Conservation (phyloP, 2,329 filamentous ascomycete genomes). For the Fusarium cicatricum region DNA sequence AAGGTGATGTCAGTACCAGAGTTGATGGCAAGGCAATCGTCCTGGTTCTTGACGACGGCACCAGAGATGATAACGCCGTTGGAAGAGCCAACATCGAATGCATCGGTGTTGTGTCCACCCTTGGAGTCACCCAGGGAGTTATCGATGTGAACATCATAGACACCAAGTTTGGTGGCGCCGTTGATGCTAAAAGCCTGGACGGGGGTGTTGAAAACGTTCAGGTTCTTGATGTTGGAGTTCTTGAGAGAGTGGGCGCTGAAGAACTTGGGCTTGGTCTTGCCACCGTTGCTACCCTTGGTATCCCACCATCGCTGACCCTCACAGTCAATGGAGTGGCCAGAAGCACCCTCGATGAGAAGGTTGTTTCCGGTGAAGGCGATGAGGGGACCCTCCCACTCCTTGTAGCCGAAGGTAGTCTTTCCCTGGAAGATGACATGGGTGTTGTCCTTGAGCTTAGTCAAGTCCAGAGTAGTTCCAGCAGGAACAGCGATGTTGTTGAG, state of each 20-base stretch:
- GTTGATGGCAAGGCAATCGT: conserved; percentile 68
- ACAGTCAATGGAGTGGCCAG: conserved; percentile 61
- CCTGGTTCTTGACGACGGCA: conserved; percentile 66
- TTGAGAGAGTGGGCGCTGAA: conserved; percentile 57
- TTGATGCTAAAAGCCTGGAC: conserved; percentile 54
- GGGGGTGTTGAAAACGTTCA: conserved; percentile 54
- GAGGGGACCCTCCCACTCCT: conserved; percentile 71
- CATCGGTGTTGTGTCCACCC: conserved; percentile 63
- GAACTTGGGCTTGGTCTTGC: conserved; percentile 70
- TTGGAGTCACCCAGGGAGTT: conserved; percentile 49
- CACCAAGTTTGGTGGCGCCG: conserved; percentile 44
- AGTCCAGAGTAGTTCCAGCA: conserved; percentile 64
- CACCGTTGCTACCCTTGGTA: conserved; percentile 65
- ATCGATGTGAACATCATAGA: conserved; percentile 50
- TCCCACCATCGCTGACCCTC: conserved; percentile 69
- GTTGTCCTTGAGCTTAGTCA: conserved; percentile 60
- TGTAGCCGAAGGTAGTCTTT: conserved; percentile 72
- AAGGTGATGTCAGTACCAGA: conserved; percentile 59
- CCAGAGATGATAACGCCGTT: conserved; percentile 59
- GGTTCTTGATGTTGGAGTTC: conserved; percentile 48
- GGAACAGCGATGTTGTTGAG: conserved; percentile 64
- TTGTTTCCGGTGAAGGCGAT: conserved; percentile 66
- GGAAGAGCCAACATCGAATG: conserved; percentile 63
- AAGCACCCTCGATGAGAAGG: conserved; percentile 61
- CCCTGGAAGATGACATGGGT: conserved; percentile 69